phyloP scores from a whole-genome alignment of 257 asterid genomes.

The Solanum chilense region DNA sequence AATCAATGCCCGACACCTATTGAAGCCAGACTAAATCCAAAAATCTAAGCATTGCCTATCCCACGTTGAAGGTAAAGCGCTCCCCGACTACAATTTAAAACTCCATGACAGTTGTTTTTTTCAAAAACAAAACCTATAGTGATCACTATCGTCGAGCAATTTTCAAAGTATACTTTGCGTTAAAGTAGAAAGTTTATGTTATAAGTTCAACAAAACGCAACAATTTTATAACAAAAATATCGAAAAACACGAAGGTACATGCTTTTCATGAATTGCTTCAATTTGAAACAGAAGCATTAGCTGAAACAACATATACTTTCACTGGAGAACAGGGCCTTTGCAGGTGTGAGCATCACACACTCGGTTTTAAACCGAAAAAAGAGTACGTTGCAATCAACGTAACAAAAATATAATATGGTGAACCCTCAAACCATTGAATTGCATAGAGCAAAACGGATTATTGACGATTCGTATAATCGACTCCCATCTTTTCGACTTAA shows the following conservation, averaged over 20 bases:
- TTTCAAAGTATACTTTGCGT: not conserved
- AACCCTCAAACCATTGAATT: not conserved
- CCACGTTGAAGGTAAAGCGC: not conserved
- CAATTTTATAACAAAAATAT: not conserved
- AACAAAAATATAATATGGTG: not conserved
- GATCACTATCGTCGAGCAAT: not conserved
- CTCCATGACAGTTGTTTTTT: not conserved
- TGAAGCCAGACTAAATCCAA: too few species aligned
- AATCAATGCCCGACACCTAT: rapidly evolving
- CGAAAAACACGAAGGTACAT: not conserved
- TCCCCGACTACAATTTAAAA: not conserved
- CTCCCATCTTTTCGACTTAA: not conserved
- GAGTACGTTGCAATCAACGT: not conserved
- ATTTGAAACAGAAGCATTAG: not conserved
- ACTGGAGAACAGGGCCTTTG: not conserved
- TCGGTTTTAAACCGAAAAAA: not conserved
- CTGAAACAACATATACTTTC: not conserved
- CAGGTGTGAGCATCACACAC: not conserved
- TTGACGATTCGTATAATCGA: not conserved
- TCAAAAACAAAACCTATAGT: not conserved
- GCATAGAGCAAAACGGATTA: not conserved
- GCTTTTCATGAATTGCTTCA: not conserved
- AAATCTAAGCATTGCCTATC: too few species aligned
- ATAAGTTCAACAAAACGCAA: not conserved
- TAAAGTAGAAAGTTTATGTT: not conserved